Base-by-base conservation (phyloP, 768 basidiomycete species). In the Termitomyces sp. region DNA sequence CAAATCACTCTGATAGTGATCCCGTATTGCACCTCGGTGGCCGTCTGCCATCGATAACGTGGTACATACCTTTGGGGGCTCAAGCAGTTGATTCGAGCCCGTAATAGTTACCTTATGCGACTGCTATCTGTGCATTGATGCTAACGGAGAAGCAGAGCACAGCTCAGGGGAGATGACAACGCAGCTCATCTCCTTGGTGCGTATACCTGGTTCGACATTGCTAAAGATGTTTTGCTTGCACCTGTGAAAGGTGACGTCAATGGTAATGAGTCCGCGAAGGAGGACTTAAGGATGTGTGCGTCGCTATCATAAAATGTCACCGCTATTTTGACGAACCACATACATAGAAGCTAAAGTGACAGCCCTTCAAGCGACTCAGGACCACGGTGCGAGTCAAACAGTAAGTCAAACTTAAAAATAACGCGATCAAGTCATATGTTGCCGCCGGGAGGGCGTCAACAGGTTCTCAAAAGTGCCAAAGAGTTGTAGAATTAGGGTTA, bases 381-480 rank as follows among this genome's bases (percentile, higher is more conserved):
- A 31, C 48, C 30, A 20, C 6, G 22, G n/a, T 36, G 22, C 18
- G 55, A 30, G 16, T 37, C 24, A 3, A 13, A 15, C 22, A 22
- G 41, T 20, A 27, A 54, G 53, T 33, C 47, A 34, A 58, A 45
- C 20, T 57, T 39, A 24, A 58, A 60, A 57, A 61, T 54, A 55
- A 44, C 45, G 39, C 37, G 22, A 37, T 48, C 9, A 30, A 30
- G 34, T 41, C 44, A 36, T 52, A 49, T 54, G 56, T 57, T 47
- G 31, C 51, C 44, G 55, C 44, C 48, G 45, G 51, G 52, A 27
- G 30, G 18, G 41, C 34, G 46, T 13, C 47, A 57, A 58, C 57
- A 57, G 57, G 57, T 12, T 54, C 46, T 57, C 57, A 58, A 45
- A 55, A 55, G 52, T 49, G 57, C 55, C 53, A 27, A 57, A 45